A percentile compares a stretch with the other conserved stretches of the same genome.
Conservation (phyloP, 768 basidiomycete species). For the Termitomyces eurrhizus region DNA sequence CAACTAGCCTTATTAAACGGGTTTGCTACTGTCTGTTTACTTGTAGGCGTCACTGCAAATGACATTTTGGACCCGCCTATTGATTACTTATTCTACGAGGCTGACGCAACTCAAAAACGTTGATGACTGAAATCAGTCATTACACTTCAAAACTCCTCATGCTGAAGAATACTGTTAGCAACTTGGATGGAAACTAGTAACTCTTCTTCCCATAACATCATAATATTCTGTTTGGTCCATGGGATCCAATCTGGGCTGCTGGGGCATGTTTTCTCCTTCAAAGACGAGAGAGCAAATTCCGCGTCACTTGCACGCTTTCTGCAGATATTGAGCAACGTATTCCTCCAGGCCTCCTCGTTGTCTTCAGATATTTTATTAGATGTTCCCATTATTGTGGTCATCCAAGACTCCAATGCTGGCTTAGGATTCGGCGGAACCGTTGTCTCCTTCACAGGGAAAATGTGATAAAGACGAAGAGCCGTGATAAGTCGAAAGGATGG, state of each 20-base stretch:
- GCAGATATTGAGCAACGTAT: constrained; percentile 30
- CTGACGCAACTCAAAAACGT: neutral
- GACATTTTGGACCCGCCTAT: neutral
- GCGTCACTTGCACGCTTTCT: constrained; percentile 15
- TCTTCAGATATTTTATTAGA: constrained; percentile 40
- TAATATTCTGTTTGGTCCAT: constrained; percentile 30
- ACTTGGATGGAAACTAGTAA: constrained; percentile 46
- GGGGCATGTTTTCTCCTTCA: neutral
- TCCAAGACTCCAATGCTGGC: constrained; percentile 44
- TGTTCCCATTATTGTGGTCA: constrained; percentile 44
- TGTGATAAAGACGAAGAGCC: constrained; percentile 62
- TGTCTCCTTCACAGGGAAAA: constrained; percentile 28
- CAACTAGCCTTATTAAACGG: too few relatives aligned
- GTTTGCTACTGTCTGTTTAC: too few relatives aligned
- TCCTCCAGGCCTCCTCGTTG: constrained; percentile 48
- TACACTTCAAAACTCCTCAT: constrained; percentile 42
- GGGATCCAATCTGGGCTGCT: constrained; percentile 9
- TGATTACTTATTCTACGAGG: neutral
- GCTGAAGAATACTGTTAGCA: constrained; percentile 34
- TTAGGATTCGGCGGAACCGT: constrained; percentile 22
- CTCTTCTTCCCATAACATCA: constrained; percentile 60
- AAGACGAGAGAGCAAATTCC: constrained; percentile 1
- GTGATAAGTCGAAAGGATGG: constrained; percentile 81
- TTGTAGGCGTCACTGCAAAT: neutral
- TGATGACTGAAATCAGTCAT: neutral